Percentiles rank a stretch among this genome's conserved stretches.
Evolutionary conservation across 108 stramenopile genomes (phyloP).

Genomic region (Aurantiochytrium sp.): DNA sequence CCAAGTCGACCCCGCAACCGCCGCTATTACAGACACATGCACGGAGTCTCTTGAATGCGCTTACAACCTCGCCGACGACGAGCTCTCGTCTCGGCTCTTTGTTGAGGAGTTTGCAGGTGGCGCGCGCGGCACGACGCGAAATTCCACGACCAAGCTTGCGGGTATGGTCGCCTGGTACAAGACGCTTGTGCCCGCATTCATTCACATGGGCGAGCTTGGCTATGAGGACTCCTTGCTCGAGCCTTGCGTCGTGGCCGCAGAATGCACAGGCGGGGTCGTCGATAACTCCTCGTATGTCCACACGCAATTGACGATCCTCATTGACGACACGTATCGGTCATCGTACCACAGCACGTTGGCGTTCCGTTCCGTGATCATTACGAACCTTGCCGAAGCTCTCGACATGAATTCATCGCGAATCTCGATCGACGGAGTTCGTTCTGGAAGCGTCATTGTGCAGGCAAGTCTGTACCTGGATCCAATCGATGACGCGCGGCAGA

Average conservation of each 20-base stretch:
- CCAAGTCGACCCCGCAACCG: background rate
- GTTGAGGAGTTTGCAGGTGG: slow-evolving; percentile 3
- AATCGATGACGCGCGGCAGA: background rate
- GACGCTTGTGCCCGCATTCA: background rate
- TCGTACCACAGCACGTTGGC: background rate
- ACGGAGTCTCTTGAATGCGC: background rate
- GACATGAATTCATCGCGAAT: background rate
- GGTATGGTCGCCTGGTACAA: background rate
- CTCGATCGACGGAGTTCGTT: background rate
- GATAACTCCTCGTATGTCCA: background rate
- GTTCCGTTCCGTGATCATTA: background rate
- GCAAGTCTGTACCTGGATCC: background rate
- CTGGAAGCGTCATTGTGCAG: background rate
- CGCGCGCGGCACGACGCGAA: background rate
- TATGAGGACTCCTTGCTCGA: background rate
- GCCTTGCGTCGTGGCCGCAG: background rate
- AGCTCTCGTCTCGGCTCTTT: background rate
- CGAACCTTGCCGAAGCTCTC: background rate
- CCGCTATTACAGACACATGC: background rate
- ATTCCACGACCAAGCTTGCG: background rate
- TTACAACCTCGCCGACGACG: background rate
- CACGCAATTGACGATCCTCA: background rate
- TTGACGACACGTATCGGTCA: background rate
- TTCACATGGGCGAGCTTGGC: slow-evolving; percentile 6
- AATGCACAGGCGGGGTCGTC: background rate